Conservation (phyloP, 139 green algal species). For the Haematococcus lacustris region DNA sequence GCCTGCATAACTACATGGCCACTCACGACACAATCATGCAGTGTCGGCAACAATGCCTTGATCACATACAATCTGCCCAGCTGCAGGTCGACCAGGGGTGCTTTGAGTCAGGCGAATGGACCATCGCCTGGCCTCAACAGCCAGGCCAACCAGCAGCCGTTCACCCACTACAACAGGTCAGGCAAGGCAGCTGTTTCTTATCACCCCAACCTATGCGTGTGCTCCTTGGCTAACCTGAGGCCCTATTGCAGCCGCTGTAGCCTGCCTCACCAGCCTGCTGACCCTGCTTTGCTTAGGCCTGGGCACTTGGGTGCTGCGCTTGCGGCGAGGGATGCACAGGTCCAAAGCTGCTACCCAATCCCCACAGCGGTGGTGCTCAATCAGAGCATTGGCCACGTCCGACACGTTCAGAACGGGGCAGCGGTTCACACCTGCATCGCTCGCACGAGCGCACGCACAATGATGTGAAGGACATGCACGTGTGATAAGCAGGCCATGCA, state of each 20-base stretch:
- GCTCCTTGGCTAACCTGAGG: background rate
- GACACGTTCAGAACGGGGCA: slow-evolving; percentile 1
- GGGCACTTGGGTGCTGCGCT: background rate
- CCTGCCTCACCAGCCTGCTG: background rate
- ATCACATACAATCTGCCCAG: too few relatives aligned
- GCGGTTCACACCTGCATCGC: background rate
- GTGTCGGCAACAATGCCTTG: too few relatives aligned
- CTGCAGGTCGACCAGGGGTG: slow-evolving; percentile 40
- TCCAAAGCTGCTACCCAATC: background rate
- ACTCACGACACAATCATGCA: too few relatives aligned
- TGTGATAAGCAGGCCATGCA: too few relatives aligned
- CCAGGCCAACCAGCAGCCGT: too few relatives aligned
- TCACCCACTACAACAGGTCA: background rate
- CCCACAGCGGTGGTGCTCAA: background rate
- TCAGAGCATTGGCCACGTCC: slow-evolving; percentile 8
- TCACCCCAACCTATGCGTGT: too few relatives aligned
- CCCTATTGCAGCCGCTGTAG: background rate
- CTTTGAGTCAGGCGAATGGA: slow-evolving; percentile 52
- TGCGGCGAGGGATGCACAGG: background rate
- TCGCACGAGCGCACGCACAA: background rate
- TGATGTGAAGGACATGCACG: too few relatives aligned
- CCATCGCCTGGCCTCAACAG: background rate
- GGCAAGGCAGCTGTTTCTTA: too few relatives aligned
- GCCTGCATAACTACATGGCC: too few relatives aligned
- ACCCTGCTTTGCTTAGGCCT: background rate